Evolutionary conservation across 148 eudicot genomes (phyloP), one percentile per base, ranked within the genome.

Genomic region (Fagopyrum homotropicum): DNA sequence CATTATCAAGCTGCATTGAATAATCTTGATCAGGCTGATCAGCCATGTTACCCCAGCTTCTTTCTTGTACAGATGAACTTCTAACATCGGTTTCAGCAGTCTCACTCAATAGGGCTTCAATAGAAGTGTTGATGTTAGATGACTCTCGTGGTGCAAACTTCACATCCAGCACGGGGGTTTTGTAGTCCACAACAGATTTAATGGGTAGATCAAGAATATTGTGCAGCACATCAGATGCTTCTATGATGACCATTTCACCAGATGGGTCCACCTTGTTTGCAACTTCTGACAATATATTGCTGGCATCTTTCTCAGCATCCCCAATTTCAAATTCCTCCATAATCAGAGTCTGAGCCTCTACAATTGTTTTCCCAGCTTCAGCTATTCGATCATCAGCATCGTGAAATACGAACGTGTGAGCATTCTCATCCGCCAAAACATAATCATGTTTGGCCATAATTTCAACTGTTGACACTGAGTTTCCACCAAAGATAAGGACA

Each of bases 81-180:
- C 79, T 79, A 74, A 63, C 75, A 26, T 75, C 73, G 7, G 17
- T 19, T 48, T 84, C 83, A 71, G 79, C 74, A 75, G 63, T 14
- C 70, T 82, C 85, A 72, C 45, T 46, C 73, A 85, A 79, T 74
- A 94, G 93, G 59, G 78, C 81, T 79, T 88, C 89, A 26, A 95
- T 83, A 40, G 83, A 77, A 51, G 82, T 75, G 69, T 29, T 77
- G 9, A 79, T 46, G 63, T 74, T 72, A 9, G 75, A 45, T 43
- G 76, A 69, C 66, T 78, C 86, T 26, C 51, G 69, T 5, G 86
- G 75, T 46, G 66, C 66, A 78, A 95, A 95, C 60, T 88, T 84
- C 70, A 95, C 99, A 64, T 95, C 98, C 72, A 95, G 84, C 73
- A 95, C 84, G 8, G 97, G 91, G 80, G 78, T 78, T 74, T 81